Percentiles rank a stretch among this genome's conserved stretches.
These are phyloP conservation scores for Komagataella populi DNA, from an alignment of 805 yeast species.

Conservation along the genomic window DNA sequence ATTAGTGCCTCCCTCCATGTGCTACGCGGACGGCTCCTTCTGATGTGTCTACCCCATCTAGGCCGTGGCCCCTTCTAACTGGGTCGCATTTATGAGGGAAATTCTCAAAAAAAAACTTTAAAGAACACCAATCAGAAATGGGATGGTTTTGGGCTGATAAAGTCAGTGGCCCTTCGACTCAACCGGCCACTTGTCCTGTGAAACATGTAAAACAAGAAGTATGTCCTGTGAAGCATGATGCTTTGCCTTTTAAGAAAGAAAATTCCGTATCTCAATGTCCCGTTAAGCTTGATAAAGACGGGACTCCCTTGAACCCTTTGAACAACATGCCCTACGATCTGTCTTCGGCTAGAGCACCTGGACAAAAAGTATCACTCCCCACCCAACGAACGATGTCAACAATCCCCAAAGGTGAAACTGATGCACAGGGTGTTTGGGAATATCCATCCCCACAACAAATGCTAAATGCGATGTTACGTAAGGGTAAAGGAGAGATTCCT, in stretches of 20 bases:
- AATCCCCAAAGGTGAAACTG: slow-evolving; percentile 70
- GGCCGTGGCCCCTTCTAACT: background rate
- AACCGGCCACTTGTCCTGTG: slow-evolving; percentile 18
- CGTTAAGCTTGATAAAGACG: slow-evolving; percentile 8
- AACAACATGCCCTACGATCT: slow-evolving; percentile 79
- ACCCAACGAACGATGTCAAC: slow-evolving; percentile 73
- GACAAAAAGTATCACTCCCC: slow-evolving; percentile 68
- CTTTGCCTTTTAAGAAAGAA: slow-evolving; percentile 3
- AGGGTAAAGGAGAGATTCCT: slow-evolving; percentile 83
- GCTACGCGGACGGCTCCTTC: background rate
- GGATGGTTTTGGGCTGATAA: slow-evolving; percentile 84
- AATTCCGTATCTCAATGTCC: slow-evolving; percentile 2
- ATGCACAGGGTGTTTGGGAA: slow-evolving; percentile 79
- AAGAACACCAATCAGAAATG: slow-evolving; percentile 26
- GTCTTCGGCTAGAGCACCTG: slow-evolving; percentile 57
- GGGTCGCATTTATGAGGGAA: background rate
- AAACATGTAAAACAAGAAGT: slow-evolving; percentile 11
- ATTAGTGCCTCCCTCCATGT: background rate
- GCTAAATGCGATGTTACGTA: slow-evolving; percentile 94
- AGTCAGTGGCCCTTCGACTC: background rate
- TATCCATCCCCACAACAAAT: slow-evolving; percentile 98
- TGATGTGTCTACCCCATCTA: background rate
- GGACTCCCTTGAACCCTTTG: slow-evolving; percentile 50
- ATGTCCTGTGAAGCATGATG: slow-evolving; percentile 12
- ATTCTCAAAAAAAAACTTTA: background rate